Base-by-base conservation (phyloP, 2,329 filamentous ascomycete genomes). In the Talaromyces sp. region DNA sequence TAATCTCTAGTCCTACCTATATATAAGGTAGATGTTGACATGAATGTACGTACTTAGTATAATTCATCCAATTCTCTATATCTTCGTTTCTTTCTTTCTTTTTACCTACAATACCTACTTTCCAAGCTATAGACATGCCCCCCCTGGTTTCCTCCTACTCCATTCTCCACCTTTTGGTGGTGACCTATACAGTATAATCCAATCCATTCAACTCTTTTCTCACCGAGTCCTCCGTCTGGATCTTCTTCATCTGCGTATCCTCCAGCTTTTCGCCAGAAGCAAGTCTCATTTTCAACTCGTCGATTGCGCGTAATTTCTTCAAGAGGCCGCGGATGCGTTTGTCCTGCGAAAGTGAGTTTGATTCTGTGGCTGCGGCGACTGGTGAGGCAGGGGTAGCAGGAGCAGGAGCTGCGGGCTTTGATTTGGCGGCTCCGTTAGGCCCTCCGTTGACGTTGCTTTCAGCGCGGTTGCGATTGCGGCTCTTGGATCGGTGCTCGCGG, bases 221-320 rank as follows among this genome's bases (percentile, higher is more conserved):
- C 65, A 99, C 94, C 16, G 85, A 80, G 58, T 88, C 83, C 82
- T 98, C 96, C 24, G 93, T 98, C 64, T 87, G 86, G 72, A 99
- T 99, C 86, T 99, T 99, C 85, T 97, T 96, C 79, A 99, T 88
- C 82, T 99, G 95, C 37, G 95, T 99, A 74, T 97, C 94, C 81
- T 99, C 95, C 67, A 99, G 82, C 84, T 97, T 98, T 84, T 99
- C 95, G 5, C 94, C 94, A 39, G 90, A 89, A 2, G 94, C 95
- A 70, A 93, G 88, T 64, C 95, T 88, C 93, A 98, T 97, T 83
- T 98, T 97, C 67, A 99, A 82, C 76, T 99, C 95, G 75, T 99
- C 95, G 74, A 99, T 99, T 11, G 95, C 95, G 22, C 95, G 88
- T 68, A 99, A 90, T 85, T 99, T 99, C 87, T 99, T 99, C 77